phyloP scores from a whole-genome alignment of 1,139 yeast species.

The Saccharomycopsis hybrid region DNA sequence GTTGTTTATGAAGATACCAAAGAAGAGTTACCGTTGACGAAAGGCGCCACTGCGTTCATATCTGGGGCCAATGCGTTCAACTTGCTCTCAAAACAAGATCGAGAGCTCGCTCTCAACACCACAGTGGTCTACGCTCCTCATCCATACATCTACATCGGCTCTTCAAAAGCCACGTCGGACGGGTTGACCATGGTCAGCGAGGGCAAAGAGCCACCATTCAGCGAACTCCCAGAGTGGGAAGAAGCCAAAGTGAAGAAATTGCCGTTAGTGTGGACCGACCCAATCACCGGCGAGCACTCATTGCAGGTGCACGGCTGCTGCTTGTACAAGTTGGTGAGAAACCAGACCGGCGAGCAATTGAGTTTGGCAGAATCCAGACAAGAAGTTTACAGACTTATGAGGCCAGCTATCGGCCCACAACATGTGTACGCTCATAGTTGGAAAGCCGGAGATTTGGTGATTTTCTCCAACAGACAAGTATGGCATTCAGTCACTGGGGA shows the following conservation, averaged over 20 bases:
- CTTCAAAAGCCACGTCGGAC: slow-evolving; percentile 75
- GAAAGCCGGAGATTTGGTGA: slow-evolving; percentile 76
- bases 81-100: slow-evolving; percentile 57
- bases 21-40: slow-evolving; percentile 59
- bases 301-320: slow-evolving; percentile 86
- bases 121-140: slow-evolving; percentile 86
- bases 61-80: slow-evolving; percentile 75
- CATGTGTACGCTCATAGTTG: slow-evolving; percentile 75
- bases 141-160: slow-evolving; percentile 78
- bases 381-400: slow-evolving; percentile 63
- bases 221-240: slow-evolving; percentile 77
- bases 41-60: slow-evolving; percentile 84
- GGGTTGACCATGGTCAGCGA: slow-evolving; percentile 83
- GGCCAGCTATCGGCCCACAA: slow-evolving; percentile 77
- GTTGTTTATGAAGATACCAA: slow-evolving; percentile 64
- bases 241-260: slow-evolving; percentile 63
- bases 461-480: slow-evolving; percentile 81
- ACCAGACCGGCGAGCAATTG: slow-evolving; percentile 47
- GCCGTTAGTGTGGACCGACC: slow-evolving; percentile 90
- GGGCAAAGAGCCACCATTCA: slow-evolving; percentile 59
- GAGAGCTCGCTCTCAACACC: slow-evolving; percentile 65
- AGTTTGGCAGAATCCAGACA: slow-evolving; percentile 67
- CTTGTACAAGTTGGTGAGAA: slow-evolving; percentile 55
- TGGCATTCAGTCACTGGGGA: slow-evolving; percentile 91
- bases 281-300: slow-evolving; percentile 77